A percentile compares a stretch with the other conserved stretches of the same genome.
Conservation (phyloP, 441 rosid species). For the Adansonia gregorii region DNA sequence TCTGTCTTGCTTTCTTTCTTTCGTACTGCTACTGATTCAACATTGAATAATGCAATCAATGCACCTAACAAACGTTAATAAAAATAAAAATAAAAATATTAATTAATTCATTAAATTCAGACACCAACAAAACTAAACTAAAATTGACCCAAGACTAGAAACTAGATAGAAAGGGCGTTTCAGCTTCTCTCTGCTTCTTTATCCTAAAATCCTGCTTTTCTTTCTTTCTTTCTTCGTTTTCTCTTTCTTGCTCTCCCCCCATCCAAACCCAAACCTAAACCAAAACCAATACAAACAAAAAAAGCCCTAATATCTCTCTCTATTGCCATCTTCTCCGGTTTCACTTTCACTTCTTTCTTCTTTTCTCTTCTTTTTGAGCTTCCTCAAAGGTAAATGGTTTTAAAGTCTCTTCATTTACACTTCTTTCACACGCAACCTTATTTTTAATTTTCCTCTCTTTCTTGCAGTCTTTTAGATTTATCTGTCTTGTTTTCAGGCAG, state of each 20-base stretch:
- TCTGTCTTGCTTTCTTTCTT: background rate
- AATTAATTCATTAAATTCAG: background rate
- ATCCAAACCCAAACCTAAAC: background rate
- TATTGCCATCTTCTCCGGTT: background rate
- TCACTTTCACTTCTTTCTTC: constrained; percentile 14
- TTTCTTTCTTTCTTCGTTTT: background rate
- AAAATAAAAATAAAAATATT: no score
- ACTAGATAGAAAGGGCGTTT: background rate
- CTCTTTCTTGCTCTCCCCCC: background rate
- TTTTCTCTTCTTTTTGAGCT: background rate
- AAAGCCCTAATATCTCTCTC: background rate
- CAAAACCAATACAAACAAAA: no score
- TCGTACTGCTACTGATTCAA: background rate
- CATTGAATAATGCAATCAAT: background rate
- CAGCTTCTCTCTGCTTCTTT: background rate
- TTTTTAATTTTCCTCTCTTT: background rate
- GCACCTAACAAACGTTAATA: background rate
- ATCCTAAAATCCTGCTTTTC: background rate
- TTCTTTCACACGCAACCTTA: background rate
- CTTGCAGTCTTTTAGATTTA: background rate
- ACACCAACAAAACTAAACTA: background rate
- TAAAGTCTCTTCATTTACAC: background rate
- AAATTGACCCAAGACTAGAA: background rate
- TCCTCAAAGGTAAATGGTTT: constrained; percentile 19
- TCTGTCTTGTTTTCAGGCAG: background rate